Evolutionary conservation across 139 green algal genomes (phyloP).

Genomic region (Coelastrella sp.): DNA sequence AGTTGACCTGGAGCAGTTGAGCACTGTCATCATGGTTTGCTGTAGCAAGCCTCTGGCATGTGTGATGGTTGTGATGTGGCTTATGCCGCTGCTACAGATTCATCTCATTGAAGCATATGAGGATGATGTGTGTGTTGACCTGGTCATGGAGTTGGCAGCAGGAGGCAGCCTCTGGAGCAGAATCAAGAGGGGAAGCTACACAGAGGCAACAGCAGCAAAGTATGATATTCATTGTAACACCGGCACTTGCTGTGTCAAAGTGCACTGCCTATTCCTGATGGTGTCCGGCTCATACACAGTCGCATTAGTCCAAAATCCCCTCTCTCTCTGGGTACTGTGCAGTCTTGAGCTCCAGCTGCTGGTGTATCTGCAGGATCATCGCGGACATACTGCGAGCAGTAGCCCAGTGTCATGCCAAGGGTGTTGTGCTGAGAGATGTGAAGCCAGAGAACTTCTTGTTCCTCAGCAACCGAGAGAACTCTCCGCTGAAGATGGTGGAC

Average conservation of each 20-base stretch:
- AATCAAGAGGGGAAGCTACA: conserved; percentile 34
- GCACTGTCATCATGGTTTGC: no score
- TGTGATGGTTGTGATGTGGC: no score
- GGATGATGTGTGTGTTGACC: conserved; percentile 69
- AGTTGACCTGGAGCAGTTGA: no score
- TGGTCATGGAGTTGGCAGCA: conserved; percentile 81
- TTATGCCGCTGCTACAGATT: not conserved
- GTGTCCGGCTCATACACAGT: no score
- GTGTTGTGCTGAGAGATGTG: conserved; percentile 80
- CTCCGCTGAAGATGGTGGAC: conserved; percentile 79
- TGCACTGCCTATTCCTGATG: no score
- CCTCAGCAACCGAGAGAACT: conserved; percentile 52
- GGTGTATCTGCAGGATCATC: conserved; percentile 53
- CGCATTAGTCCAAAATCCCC: no score
- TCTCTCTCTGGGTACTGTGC: no score
- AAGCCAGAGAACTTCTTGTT: conserved; percentile 91
- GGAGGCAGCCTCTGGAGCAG: conserved; percentile 39
- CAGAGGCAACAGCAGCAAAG: conserved; percentile 28
- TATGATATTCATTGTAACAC: no score
- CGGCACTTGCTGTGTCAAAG: no score
- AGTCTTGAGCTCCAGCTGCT: no score
- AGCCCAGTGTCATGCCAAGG: conserved; percentile 76
- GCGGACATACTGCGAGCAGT: conserved; percentile 71
- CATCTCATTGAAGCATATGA: conserved; percentile 68
- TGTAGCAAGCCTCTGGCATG: no score